Conservation (phyloP, 768 basidiomycete genomes). For the Rhodotorula paludigena region DNA sequence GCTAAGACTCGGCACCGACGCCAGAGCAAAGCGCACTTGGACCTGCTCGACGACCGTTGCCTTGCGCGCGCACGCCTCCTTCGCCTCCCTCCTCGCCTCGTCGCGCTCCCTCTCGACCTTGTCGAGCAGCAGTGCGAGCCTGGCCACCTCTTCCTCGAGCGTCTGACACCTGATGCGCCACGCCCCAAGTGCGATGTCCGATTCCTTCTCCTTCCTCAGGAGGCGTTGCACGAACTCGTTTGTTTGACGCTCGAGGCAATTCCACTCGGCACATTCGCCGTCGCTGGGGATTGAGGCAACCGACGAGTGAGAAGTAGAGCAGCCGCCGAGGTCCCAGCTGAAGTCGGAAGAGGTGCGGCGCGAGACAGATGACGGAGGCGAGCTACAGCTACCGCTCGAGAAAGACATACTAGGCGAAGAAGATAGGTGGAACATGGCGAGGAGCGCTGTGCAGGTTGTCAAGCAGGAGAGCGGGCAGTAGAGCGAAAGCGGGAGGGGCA, state of each 20-base stretch:
- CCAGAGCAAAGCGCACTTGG: neutral
- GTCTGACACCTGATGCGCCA: constrained; percentile 10
- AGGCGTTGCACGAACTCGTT: constrained; percentile 1
- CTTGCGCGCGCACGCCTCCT: too few species aligned
- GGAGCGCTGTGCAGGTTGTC: too few species aligned
- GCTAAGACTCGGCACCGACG: neutral
- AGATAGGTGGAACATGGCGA: neutral
- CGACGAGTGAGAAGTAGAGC: too few species aligned
- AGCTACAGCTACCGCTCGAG: too few species aligned
- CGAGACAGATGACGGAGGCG: too few species aligned
- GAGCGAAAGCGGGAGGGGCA: neutral
- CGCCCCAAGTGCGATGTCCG: constrained; percentile 1
- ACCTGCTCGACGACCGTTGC: neutral
- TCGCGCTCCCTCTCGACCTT: neutral
- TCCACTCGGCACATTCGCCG: too few species aligned
- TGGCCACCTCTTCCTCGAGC: constrained; percentile 15
- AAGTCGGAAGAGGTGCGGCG: too few species aligned
- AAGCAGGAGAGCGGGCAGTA: too few species aligned
- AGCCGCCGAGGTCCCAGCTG: too few species aligned
- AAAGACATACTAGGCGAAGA: too few species aligned
- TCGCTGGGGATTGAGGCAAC: too few species aligned
- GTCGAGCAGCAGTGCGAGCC: neutral
- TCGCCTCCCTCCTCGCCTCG: neutral
- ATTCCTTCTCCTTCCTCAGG: neutral
- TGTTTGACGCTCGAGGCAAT: too few species aligned